Base-by-base conservation (phyloP, 805 yeast genomes). In the Suhomyces faveliae region DNA sequence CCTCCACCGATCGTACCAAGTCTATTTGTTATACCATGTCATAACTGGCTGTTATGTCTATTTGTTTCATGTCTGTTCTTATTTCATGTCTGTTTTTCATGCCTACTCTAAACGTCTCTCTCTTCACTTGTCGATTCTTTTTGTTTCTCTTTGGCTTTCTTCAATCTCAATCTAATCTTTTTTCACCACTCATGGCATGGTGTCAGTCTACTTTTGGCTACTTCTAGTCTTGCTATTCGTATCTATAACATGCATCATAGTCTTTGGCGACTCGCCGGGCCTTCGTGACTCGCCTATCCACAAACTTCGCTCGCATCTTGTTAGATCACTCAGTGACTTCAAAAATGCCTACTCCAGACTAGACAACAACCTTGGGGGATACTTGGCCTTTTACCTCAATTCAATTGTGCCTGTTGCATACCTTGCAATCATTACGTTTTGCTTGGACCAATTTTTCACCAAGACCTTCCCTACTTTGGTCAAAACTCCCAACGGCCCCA, bases 231-330 rank as follows among this genome's bases (percentile, higher is more conserved):
- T 33, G 19, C 10, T 17, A 15, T 40, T 40, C 15, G 23, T 24
- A 4, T 21, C 35, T 4, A 25, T 65, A 4, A 51, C 70, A 7
- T 51, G 62, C n/a, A 43, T 75, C 0, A 52, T 73, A 5, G 58
- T 79, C 10, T 76, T 79, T 54, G 83, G 83, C 0, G 79, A 79
- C 53, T 64, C 74, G 21, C 83, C 83, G 2, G 53, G 59, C 4
- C 60, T 64, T 24, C 54, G 74, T 40, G 65, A 66, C 33, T 68
- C 80, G 0, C 43, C 56, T 5, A 42, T 77, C 13, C 68, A 69
- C 33, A 56, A 46, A 21, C 37, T 58, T 17, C 56, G 67, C 27
- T n/a, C 33, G 15, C 15, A 15, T 9, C 17, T 57, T 11, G 39
- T 57, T 1, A 24, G 20, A 12, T 44, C 24, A 17, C 41, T 50